phyloP scores from a whole-genome alignment of 257 asterid genomes.

The Ilex aquifolium region DNA sequence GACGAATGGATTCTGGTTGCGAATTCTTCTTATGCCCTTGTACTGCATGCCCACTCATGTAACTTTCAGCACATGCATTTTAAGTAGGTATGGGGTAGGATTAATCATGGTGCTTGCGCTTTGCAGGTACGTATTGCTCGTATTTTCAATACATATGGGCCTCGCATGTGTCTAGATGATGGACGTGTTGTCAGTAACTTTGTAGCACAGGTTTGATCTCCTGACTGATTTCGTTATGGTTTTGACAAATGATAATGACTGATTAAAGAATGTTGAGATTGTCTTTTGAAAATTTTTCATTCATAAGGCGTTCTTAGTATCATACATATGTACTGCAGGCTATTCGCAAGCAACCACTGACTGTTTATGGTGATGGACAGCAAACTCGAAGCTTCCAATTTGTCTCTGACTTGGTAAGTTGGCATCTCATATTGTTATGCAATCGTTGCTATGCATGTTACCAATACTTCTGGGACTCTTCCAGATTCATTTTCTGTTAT shows the following conservation, averaged over 20 bases:
- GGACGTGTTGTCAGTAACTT: slow-evolving; percentile 22
- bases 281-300: neutral
- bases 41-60: neutral
- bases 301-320: slow-evolving; percentile 2
- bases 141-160: slow-evolving; percentile 20
- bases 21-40: too few relatives aligned
- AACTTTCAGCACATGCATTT: neutral
- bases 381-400: slow-evolving; percentile 93
- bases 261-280: too few relatives aligned
- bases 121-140: slow-evolving; percentile 18
- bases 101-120: neutral
- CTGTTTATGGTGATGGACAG: slow-evolving; percentile 93
- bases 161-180: slow-evolving; percentile 21
- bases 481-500: too few relatives aligned
- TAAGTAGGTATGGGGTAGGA: neutral
- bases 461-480: too few relatives aligned
- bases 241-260: neutral
- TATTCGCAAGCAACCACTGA: slow-evolving; percentile 78
- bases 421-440: neutral
- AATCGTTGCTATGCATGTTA: too few relatives aligned
- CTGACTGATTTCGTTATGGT: too few relatives aligned
- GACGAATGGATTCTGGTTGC: too few relatives aligned
- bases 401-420: slow-evolving; percentile 86
- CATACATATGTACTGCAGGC: slow-evolving; percentile 43
- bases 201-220: slow-evolving; percentile 14